A percentile compares a stretch with the other conserved stretches of the same genome.
phyloP scores from a whole-genome alignment of 768 basidiomycete genomes.

The Pholiota conissans region DNA sequence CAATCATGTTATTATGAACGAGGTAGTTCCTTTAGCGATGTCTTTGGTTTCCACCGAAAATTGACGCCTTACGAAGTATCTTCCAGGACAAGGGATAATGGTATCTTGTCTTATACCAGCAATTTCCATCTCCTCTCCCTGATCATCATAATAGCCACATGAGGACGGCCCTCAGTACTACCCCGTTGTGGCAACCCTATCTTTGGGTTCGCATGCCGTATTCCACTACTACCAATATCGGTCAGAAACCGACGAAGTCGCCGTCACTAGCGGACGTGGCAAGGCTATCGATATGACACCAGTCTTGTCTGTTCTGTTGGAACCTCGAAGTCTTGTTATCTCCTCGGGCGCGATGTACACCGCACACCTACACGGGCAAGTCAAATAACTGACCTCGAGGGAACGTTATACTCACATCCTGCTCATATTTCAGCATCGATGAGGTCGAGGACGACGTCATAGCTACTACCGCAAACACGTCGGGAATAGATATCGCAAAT shows the following conservation, averaged over 20 bases:
- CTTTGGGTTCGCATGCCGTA: conserved; percentile 79
- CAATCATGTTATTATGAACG: conserved; percentile 91
- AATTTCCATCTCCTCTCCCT: background rate
- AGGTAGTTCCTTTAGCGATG: conserved; percentile 42
- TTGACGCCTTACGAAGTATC: conserved; percentile 51
- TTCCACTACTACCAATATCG: conserved; percentile 81
- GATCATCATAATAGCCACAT: conserved; percentile 63
- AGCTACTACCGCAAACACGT: conserved; percentile 24
- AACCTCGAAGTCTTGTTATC: conserved; percentile 84
- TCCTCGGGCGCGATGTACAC: conserved; percentile 70
- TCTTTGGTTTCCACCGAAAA: conserved; percentile 3
- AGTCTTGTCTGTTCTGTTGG: conserved; percentile 71
- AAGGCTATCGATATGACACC: conserved; percentile 64
- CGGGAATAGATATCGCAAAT: conserved; percentile 52
- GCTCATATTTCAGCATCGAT: conserved; percentile 50
- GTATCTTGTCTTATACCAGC: conserved; percentile 34
- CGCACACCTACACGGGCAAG: conserved; percentile 72
- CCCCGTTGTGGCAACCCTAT: conserved; percentile 89
- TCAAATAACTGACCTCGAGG: background rate
- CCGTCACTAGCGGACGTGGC: conserved; percentile 34
- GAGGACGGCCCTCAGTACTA: conserved; percentile 90
- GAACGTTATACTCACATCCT: background rate
- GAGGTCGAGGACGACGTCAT: conserved; percentile 51
- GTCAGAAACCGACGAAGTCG: conserved; percentile 18
- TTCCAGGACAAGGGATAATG: conserved; percentile 91